A percentile compares a stretch with the other conserved stretches of the same genome.
Conservation (phyloP, 139 green algal species). For the Coccomyxa sp. region DNA sequence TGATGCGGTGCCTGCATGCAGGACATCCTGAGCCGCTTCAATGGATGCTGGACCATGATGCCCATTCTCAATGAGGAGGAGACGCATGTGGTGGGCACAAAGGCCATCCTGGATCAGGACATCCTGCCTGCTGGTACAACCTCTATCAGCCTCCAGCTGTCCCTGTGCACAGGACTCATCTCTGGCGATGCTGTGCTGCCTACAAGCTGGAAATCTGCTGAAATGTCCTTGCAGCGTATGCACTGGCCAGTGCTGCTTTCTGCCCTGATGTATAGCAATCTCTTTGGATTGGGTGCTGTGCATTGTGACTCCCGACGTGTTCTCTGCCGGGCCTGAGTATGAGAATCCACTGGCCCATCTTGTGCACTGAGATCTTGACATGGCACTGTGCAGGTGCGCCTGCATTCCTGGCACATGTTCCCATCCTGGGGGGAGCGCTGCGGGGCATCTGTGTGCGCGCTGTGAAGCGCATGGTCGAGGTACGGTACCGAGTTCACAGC, state of each 20-base stretch:
- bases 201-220: too few relatives aligned
- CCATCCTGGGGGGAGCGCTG: constrained; percentile 16
- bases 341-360: too few relatives aligned
- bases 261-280: too few relatives aligned
- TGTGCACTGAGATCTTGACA: too few relatives aligned
- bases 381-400: constrained; percentile 13
- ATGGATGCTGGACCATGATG: constrained; percentile 7
- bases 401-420: constrained; percentile 13
- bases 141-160: neutral
- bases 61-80: constrained; percentile 4
- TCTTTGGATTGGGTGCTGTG: too few relatives aligned
- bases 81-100: neutral
- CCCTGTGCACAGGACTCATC: neutral
- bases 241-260: too few relatives aligned
- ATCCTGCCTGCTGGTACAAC: constrained; percentile 11
- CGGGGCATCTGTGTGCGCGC: constrained; percentile 14
- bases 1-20: neutral
- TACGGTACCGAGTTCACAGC: neutral
- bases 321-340: neutral
- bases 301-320: too few relatives aligned
- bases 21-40: constrained; percentile 14
- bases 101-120: constrained; percentile 14
- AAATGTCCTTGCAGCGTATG: too few relatives aligned
- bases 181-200: neutral
- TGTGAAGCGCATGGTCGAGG: constrained; percentile 19